A percentile compares a stretch with the other conserved stretches of the same genome.
Evolutionary conservation across 108 stramenopile species (phyloP).

Genomic region (Epithemia pelagica): DNA sequence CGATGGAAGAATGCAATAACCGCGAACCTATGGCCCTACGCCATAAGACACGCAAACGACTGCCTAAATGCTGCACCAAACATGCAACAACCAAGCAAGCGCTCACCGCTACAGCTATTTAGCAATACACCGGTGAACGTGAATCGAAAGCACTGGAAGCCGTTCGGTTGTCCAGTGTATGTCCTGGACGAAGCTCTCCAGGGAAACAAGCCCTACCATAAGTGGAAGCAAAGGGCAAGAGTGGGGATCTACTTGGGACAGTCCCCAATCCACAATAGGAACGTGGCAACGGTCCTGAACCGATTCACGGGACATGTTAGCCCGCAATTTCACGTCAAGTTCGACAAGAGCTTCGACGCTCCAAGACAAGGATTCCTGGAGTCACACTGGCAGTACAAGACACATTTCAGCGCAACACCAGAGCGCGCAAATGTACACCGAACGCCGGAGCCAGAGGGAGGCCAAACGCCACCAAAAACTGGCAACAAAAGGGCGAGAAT

Average conservation of each 20-base stretch:
- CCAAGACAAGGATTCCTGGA: background rate
- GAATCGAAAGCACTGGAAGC: constrained; percentile 14
- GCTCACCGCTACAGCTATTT: constrained; percentile 10
- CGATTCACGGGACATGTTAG: constrained; percentile 22
- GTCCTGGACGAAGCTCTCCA: constrained; percentile 10
- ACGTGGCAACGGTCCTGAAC: constrained; percentile 30
- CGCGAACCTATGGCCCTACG: constrained; percentile 31
- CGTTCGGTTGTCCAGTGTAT: constrained; percentile 24
- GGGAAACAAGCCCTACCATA: constrained; percentile 4
- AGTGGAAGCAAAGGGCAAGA: constrained; percentile 29
- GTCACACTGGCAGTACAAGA: constrained; percentile 12
- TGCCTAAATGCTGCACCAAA: constrained; percentile 5
- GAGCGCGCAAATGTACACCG: background rate
- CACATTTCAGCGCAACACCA: background rate
- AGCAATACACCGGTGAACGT: background rate
- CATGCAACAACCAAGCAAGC: background rate
- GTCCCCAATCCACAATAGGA: constrained; percentile 21
- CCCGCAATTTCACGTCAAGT: constrained; percentile 32
- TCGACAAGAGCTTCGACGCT: constrained; percentile 29
- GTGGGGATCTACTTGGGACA: constrained; percentile 31
- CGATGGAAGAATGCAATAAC: constrained; percentile 20
- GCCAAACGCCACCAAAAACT: too few species aligned
- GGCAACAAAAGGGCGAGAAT: too few species aligned
- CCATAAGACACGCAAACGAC: constrained; percentile 19
- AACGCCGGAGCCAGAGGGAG: too few species aligned